Conservation (phyloP, 176 grass and related monocot genomes). For the Dactylis glomerata region DNA sequence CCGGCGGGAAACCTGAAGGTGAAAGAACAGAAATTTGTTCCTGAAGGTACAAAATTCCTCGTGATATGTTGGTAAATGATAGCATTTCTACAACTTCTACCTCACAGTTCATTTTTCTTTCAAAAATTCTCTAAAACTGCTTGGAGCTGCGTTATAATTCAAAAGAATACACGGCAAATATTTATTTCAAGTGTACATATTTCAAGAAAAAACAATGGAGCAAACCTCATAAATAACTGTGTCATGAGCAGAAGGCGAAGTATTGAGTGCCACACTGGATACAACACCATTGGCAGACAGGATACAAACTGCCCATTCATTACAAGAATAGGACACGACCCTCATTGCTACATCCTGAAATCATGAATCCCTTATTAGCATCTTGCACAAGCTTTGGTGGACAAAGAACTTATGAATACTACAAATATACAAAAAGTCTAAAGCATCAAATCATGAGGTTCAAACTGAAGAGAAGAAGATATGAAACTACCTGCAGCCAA, state of each 20-base stretch:
- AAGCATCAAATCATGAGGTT: no score
- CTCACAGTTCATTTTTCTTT: not conserved
- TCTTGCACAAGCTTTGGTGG: not conserved
- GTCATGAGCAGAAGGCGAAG: constrained; percentile 43
- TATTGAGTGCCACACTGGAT: constrained; percentile 52
- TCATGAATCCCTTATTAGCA: constrained; percentile 18
- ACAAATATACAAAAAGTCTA: no score
- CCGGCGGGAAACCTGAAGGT: not conserved
- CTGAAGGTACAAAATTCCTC: not conserved
- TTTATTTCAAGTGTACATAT: not conserved
- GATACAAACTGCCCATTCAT: constrained; percentile 63
- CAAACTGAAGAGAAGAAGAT: no score
- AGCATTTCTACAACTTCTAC: not conserved
- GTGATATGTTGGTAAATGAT: not conserved
- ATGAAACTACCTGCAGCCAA: no score
- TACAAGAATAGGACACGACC: constrained; percentile 53
- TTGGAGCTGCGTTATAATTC: not conserved
- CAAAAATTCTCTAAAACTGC: not conserved
- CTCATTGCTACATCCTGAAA: constrained; percentile 60
- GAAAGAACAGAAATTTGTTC: not conserved
- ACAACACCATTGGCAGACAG: constrained; percentile 62
- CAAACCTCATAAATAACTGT: constrained; percentile 71
- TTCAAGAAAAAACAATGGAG: not conserved
- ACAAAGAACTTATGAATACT: no score
- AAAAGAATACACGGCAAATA: not conserved